These are phyloP conservation scores for grape (Vitis vinifera) DNA, from an alignment of 164 flowering plant genomes.

Conservation along the genomic window DNA sequence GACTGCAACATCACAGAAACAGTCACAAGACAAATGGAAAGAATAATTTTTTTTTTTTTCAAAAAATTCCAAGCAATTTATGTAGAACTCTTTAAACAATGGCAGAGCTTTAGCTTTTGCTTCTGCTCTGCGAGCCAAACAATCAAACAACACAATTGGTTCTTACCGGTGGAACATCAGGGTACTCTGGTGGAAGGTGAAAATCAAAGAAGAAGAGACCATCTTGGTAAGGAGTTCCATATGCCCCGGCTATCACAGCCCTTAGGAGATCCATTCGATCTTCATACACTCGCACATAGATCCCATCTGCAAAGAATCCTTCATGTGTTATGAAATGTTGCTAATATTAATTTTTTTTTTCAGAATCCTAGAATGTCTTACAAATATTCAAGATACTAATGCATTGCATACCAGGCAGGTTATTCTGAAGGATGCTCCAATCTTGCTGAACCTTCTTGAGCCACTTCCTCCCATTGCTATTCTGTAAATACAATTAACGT, in stretches of 20 bases:
- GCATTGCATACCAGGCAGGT: slow-evolving; percentile 69
- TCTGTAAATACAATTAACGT: slow-evolving; percentile 41
- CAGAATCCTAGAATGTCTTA: background rate
- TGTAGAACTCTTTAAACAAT: background rate
- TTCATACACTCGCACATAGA: slow-evolving; percentile 91
- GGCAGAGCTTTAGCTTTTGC: background rate
- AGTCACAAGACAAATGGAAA: slow-evolving; percentile 11
- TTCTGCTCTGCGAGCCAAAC: background rate
- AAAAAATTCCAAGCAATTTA: background rate
- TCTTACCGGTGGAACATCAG: slow-evolving; percentile 91
- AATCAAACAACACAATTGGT: background rate
- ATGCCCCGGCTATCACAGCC: slow-evolving; percentile 93
- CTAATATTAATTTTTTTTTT: background rate
- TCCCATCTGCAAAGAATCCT: slow-evolving; percentile 56
- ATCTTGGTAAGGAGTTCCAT: slow-evolving; percentile 99
- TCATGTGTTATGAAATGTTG: background rate
- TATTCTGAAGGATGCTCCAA: slow-evolving; percentile 94
- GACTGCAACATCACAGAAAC: slow-evolving; percentile 56
- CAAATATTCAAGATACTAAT: background rate
- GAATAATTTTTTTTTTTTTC: background rate
- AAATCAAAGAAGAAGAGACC: slow-evolving; percentile 99
- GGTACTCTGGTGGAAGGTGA: slow-evolving; percentile 95
- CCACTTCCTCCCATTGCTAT: slow-evolving; percentile 78
- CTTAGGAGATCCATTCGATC: slow-evolving; percentile 97
- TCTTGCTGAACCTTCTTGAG: slow-evolving; percentile 94